Conservation (phyloP, 83 land plant species). For the Larix sibirica region DNA sequence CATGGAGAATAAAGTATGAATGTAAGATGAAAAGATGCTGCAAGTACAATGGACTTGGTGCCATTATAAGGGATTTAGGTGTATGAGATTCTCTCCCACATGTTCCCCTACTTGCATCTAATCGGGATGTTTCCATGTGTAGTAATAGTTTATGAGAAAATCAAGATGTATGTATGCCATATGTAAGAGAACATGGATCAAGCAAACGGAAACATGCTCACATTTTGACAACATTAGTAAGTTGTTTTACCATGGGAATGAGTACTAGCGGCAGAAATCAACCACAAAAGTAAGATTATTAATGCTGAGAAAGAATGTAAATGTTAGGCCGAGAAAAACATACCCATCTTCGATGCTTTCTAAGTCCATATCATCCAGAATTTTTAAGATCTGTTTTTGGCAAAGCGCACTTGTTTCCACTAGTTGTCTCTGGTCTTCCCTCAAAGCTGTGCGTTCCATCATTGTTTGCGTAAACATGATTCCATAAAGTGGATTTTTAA, state of each 20-base stretch:
- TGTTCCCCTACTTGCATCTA: background rate
- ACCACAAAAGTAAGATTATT: background rate
- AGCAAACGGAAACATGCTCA: background rate
- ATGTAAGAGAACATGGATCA: background rate
- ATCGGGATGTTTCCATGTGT: background rate
- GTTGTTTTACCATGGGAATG: background rate
- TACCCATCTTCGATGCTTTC: conserved; percentile 79
- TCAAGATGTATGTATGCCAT: background rate
- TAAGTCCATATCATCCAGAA: conserved; percentile 72
- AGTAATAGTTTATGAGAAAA: background rate
- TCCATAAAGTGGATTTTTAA: conserved; percentile 65
- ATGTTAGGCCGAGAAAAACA: background rate
- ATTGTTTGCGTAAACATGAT: conserved; percentile 43
- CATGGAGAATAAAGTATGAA: background rate
- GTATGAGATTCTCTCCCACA: background rate
- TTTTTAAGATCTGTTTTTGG: conserved; percentile 58
- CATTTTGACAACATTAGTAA: background rate
- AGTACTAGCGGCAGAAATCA: background rate
- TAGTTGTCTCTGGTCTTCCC: conserved; percentile 51
- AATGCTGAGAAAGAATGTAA: background rate
- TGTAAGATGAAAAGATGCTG: background rate
- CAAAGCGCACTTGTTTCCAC: conserved; percentile 54
- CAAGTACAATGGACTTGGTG: background rate
- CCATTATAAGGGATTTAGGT: background rate
- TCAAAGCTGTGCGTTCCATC: conserved; percentile 57